phyloP scores from a whole-genome alignment of 495 filamentous ascomycete genomes.

The Halenospora varia region DNA sequence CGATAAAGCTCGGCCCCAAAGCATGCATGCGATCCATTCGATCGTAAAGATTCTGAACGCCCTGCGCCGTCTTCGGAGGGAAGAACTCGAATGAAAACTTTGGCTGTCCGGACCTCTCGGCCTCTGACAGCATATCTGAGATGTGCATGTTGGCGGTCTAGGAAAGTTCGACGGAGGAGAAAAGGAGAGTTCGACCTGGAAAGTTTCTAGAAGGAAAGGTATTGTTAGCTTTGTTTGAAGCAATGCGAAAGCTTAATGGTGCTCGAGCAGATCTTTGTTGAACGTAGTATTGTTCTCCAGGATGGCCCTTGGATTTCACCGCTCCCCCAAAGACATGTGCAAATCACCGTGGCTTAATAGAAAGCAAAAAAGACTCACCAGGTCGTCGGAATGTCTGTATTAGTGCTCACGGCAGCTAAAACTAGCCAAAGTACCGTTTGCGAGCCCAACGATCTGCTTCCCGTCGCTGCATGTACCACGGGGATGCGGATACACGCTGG shows the following conservation, averaged over 20 bases:
- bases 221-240: not conserved
- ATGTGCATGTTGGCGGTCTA: conserved; percentile 63
- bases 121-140: conserved; percentile 83
- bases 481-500: not conserved
- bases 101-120: conserved; percentile 66
- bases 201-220: not conserved
- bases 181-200: not conserved
- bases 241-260: not conserved
- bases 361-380: not conserved
- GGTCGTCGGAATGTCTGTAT: not conserved
- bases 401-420: conserved; percentile 4
- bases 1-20: conserved; percentile 90
- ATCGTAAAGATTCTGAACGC: conserved; percentile 99
- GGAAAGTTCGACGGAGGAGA: not conserved
- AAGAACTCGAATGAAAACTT: conserved; percentile 99
- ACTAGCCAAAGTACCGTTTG: conserved; percentile 39
- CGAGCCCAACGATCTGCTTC: conserved; percentile 42
- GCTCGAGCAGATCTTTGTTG: not conserved
- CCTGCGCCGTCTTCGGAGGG: conserved; percentile 97
- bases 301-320: not conserved
- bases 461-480: conserved; percentile 40
- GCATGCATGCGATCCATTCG: conserved; percentile 98
- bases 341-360: not conserved
- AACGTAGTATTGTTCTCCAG: not conserved
- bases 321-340: not conserved